phyloP scores from a whole-genome alignment of 73 alveolate genomes.

The Breviolum minutum region DNA sequence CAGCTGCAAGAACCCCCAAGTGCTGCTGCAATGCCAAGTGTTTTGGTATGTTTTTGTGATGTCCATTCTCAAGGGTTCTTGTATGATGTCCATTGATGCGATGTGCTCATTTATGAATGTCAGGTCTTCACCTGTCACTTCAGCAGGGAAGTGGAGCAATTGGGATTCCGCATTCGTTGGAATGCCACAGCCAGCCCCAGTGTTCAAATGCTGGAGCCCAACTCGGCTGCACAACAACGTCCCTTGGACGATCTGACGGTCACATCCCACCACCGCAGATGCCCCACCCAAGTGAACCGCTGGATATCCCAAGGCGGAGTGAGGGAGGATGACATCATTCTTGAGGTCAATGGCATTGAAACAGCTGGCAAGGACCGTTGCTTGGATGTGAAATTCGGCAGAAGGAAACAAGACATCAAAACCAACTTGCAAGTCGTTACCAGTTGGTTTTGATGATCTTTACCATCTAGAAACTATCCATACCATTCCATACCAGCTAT shows the following conservation, averaged over 20 bases:
- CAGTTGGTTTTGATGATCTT: too few relatives aligned
- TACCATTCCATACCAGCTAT: too few relatives aligned
- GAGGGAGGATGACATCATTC: conserved; percentile 28
- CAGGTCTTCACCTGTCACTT: conserved; percentile 42
- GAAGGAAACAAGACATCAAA: too few relatives aligned
- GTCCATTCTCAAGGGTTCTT: too few relatives aligned
- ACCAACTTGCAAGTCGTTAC: too few relatives aligned
- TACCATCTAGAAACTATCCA: too few relatives aligned
- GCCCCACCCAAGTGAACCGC: too few relatives aligned
- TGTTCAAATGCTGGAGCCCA: conserved; percentile 21
- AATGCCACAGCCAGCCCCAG: not conserved
- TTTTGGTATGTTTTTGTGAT: too few relatives aligned
- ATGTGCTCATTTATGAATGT: not conserved
- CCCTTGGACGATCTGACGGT: not conserved
- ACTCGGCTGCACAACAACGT: not conserved
- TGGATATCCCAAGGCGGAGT: conserved; percentile 22
- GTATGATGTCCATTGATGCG: not conserved
- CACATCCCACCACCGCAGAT: too few relatives aligned
- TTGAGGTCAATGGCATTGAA: conserved; percentile 47
- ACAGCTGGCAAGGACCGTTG: conserved; percentile 15
- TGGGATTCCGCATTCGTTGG: conserved; percentile 79
- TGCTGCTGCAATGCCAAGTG: too few relatives aligned
- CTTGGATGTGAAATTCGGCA: conserved; percentile 2
- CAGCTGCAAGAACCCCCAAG: too few relatives aligned
- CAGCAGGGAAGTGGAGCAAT: conserved; percentile 49